Evolutionary conservation across 129 eudicot species (phyloP).

Genomic region (Escallonia herrerae): DNA sequence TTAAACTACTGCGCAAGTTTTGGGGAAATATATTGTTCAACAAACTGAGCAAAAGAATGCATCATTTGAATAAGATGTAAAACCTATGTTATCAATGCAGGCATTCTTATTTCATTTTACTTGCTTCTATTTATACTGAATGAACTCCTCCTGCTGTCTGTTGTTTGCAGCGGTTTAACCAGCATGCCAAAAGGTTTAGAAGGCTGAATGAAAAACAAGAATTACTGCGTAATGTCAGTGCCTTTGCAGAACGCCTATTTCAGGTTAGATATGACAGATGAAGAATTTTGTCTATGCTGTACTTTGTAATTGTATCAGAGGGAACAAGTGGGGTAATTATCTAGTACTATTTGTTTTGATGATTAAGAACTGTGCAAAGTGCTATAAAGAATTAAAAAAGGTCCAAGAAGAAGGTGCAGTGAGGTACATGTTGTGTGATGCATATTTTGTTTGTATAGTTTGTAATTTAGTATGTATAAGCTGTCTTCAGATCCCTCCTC

Average conservation of each 20-base stretch:
- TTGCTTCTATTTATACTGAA: neutral
- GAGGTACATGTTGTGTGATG: too few relatives aligned
- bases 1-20: neutral
- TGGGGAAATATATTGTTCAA: neutral
- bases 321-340: too few relatives aligned
- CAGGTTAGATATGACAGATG: slow-evolving; percentile 32
- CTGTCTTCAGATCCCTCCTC: too few relatives aligned
- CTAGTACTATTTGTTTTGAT: too few relatives aligned
- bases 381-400: too few relatives aligned
- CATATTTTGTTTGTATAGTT: too few relatives aligned
- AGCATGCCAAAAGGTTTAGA: slow-evolving; percentile 31
- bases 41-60: neutral
- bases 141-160: slow-evolving; percentile 6
- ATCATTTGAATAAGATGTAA: neutral
- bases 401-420: too few relatives aligned
- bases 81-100: neutral
- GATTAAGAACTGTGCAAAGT: too few relatives aligned
- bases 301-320: too few relatives aligned
- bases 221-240: slow-evolving; percentile 53
- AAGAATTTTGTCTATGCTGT: neutral
- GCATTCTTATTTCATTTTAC: neutral
- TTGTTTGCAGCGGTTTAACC: slow-evolving; percentile 50
- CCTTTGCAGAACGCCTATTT: slow-evolving; percentile 55
- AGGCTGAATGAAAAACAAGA: slow-evolving; percentile 40
- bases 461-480: too few relatives aligned